Evolutionary conservation across 2,329 filamentous ascomycete genomes (phyloP), one percentile per base, ranked within the genome.

Genomic region (Beauveria pseudobassiana): DNA sequence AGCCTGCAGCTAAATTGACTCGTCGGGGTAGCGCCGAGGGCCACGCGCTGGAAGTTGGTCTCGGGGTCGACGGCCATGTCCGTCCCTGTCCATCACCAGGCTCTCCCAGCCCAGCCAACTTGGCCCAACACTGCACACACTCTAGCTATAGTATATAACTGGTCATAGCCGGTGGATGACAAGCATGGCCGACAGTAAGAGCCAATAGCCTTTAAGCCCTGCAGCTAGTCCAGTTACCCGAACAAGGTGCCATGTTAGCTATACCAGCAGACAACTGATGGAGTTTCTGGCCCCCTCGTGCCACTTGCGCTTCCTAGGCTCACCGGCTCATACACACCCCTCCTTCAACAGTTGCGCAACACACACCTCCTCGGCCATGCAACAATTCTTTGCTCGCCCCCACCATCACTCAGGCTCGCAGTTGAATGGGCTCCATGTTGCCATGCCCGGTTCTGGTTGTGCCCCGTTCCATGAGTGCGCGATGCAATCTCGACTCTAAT

Each of bases 401-500:
- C 56, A 50, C 56, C 34, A 57, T 16, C 18, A 12, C 24, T 42
- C 34, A 50, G 30, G 30, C 48, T 59, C 38, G 38, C 22, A 46
- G 38, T 40, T n/a, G 20, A 51, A 59, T 16, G 48, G 26, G 40
- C 49, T 59, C 56, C 57, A 51, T 59, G 57, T 45, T 59, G 40
- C 57, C 57, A 51, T 53, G 38, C 46, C 40, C 49, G 18, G 24
- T 18, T n/a, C 34, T 59, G 56, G 46, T 34, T 22, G 18, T 26
- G 48, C 57, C 57, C 57, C 40, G 16, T 45, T 52, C 10, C 57
- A 42, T 6, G 56, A 43, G 30, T 30, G 48, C 49, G 18, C 57
- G 57, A 59, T 53, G 49, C 40, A 59, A 52, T 59, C 57, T 59
- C 28, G 57, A 59, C 57, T 45, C 48, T 52, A 59, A 51, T 53